Evolutionary conservation across 805 yeast genomes (phyloP), one percentile per base, ranked within the genome.

Genomic region (Candida coleopterorum): DNA sequence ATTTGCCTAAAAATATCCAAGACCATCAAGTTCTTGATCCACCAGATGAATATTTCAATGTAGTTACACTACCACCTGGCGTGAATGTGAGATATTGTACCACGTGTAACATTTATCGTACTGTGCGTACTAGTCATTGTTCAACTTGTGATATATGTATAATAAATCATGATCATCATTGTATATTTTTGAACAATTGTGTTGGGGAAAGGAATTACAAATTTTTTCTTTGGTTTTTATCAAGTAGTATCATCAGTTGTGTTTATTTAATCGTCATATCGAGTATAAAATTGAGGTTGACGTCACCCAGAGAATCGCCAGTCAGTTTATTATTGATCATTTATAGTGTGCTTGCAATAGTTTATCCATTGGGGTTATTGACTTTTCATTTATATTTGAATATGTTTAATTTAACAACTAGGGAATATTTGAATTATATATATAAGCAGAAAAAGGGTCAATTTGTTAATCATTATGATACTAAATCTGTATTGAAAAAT

Each of bases 91-190:
- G 75, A 46, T 81, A 80, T 52, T 81, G 89, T 47, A 32, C 61
- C 22, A 67, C 72, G 4, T 68, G 73, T 42, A 69, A 64, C 37
- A 55, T 66, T 11, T 85, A 94, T 90, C 58, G 90, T 45, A 81
- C 87, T 8, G 85, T 88, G 1, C 59, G 94, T 36, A 60, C 64
- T 14, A 58, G 65, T 42, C 95, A 85, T 55, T 85, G 95, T 50
- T 68, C 79, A 2, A 64, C 66, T 2, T 85, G 95, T 58, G 76
- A 75, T 43, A 64, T 66, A 6, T 86, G 95, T 50, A 64, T 84
- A 14, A 55, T 74, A 9, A 48, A 72, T 32, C 81, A 76, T 47
- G 96, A 86, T 48, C 90, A 82, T 52, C 89, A 82, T 54, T 82
- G 89, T 50, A 47, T 66, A 24, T 77, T 84, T 76, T 52, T 85